phyloP scores from a whole-genome alignment of 371 early-diverging fungal species.

The Rhizomucor pusillus region DNA sequence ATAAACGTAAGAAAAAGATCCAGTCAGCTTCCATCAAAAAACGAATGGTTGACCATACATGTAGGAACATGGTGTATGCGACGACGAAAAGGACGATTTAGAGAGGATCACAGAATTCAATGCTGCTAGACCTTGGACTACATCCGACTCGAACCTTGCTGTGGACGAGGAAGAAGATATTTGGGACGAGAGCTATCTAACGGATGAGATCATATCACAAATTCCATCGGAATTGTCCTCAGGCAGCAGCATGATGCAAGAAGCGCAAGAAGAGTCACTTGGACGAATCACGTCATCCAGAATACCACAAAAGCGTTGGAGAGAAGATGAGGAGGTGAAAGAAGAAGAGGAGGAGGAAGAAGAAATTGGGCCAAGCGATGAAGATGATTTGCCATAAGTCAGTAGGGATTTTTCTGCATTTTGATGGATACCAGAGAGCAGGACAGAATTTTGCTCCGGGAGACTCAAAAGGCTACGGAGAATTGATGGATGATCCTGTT shows the following conservation, averaged over 20 bases:
- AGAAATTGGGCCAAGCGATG: neutral
- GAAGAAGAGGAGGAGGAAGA: constrained; percentile 8
- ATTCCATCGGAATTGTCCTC: constrained; percentile 2
- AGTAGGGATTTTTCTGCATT: neutral
- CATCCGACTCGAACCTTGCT: neutral
- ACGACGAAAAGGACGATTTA: neutral
- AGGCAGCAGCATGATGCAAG: neutral
- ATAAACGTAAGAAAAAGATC: constrained; percentile 12
- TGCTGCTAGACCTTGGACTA: neutral
- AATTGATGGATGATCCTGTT: too few species aligned
- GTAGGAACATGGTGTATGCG: constrained; percentile 2
- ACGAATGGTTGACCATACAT: too few species aligned
- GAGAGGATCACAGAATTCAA: neutral
- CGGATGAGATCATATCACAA: constrained; percentile 3
- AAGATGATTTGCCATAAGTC: constrained; percentile 1
- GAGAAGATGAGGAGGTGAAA: constrained; percentile 3
- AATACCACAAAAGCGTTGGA: neutral
- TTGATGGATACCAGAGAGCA: too few species aligned
- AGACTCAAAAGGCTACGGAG: too few species aligned
- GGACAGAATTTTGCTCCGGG: too few species aligned
- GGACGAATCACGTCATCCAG: neutral
- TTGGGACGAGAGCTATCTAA: neutral
- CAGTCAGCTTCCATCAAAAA: too few species aligned
- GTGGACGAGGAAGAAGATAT: constrained; percentile 1
- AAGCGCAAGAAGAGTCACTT: neutral